A percentile compares a stretch with the other conserved stretches of the same genome.
Evolutionary conservation across 2,329 filamentous ascomycete genomes (phyloP).

Genomic region (Fusarium piperis): DNA sequence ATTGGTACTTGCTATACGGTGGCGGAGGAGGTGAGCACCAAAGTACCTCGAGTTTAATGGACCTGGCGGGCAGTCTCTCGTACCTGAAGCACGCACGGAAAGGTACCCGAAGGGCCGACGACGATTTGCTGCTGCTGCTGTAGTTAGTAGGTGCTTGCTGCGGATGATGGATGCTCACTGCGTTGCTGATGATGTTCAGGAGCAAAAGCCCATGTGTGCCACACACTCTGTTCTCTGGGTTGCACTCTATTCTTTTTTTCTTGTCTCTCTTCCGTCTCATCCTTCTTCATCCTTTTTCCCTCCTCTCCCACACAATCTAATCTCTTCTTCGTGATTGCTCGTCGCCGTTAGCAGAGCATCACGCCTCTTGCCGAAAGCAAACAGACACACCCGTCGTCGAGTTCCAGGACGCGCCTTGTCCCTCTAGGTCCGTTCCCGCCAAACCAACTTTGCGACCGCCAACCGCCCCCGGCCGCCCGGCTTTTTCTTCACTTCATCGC

Average conservation of each 20-base stretch:
- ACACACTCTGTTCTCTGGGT: background rate
- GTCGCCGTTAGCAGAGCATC: conserved; percentile 18
- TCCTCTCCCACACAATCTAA: background rate
- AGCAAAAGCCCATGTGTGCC: background rate
- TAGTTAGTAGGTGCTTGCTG: background rate
- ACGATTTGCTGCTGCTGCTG: background rate
- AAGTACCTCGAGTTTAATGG: background rate
- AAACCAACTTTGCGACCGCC: background rate
- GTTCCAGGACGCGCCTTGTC: background rate
- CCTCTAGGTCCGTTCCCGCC: conserved; percentile 13
- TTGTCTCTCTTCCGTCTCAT: background rate
- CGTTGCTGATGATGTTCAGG: background rate
- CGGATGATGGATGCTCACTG: background rate
- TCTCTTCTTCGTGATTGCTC: conserved; percentile 1
- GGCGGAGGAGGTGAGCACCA: background rate
- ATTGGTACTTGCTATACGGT: background rate
- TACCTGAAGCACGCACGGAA: background rate
- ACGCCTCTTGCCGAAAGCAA: conserved; percentile 26
- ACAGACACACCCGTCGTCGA: conserved; percentile 17
- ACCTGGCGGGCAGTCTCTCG: background rate
- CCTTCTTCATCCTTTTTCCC: background rate
- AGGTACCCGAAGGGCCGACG: background rate
- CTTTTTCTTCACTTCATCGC: background rate
- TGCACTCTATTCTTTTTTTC: conserved; percentile 3
- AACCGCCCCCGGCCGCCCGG: background rate